These are phyloP conservation scores for Nemania diffusa DNA, from an alignment of 2,329 filamentous ascomycete genomes.

Conservation along the genomic window DNA sequence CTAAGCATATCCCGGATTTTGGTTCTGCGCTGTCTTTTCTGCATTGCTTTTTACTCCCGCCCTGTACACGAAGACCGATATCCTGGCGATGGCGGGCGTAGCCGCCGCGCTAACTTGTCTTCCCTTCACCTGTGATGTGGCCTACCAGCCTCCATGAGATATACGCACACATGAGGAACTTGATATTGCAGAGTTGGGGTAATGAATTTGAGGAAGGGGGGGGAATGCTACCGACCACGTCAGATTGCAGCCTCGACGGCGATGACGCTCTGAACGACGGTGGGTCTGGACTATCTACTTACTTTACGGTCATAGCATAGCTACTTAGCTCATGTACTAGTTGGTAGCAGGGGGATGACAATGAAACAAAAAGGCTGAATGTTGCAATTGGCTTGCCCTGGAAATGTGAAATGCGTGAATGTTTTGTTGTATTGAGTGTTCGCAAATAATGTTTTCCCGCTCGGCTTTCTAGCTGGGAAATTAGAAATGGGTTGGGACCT, in stretches of 20 bases:
- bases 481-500: no score
- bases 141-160: constrained; percentile 17
- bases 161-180: constrained; percentile 27
- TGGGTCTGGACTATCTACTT: constrained; percentile 5
- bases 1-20: constrained; percentile 45
- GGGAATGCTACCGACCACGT: constrained; percentile 15
- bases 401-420: background rate
- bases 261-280: constrained; percentile 17
- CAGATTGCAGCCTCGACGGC: constrained; percentile 5
- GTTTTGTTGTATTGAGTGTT: background rate
- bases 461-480: background rate
- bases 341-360: constrained; percentile 12
- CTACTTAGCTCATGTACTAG: constrained; percentile 16
- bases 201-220: constrained; percentile 17
- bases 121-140: constrained; percentile 22
- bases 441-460: background rate
- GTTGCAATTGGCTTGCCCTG: background rate
- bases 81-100: constrained; percentile 30
- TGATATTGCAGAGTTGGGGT: constrained; percentile 11
- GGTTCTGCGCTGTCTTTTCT: constrained; percentile 24
- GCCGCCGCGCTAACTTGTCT: constrained; percentile 24
- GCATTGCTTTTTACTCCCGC: constrained; percentile 26
- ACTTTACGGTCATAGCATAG: constrained; percentile 6
- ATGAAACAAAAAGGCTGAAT: constrained; percentile 28
- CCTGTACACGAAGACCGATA: constrained; percentile 32